Evolutionary conservation across 2,329 filamentous ascomycete species (phyloP), one percentile per base, ranked within the genome.

Genomic region (Penicillium italicum): DNA sequence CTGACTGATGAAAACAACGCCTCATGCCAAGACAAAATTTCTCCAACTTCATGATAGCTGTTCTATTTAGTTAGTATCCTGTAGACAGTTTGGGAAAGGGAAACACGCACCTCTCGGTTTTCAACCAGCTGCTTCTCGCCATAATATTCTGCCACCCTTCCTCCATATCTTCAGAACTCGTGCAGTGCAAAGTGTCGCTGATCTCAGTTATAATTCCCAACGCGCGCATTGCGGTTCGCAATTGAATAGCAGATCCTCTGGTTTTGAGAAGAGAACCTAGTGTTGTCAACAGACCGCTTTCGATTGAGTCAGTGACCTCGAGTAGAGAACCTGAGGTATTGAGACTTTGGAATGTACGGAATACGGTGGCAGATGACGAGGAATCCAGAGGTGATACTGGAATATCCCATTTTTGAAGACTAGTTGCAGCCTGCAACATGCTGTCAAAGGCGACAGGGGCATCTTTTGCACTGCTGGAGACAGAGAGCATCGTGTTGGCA

Each of bases 391-490:
- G 77, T 0, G 91, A 89, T 0, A 86, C 85, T 14, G 90, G 89
- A 20, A 97, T 80, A 69, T 97, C 92, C 94, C 94, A 99, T 66
- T 93, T 88, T 63, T 94, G 91, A 16, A 97, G 79, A 61, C 88
- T 88, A 57, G 90, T 84, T 20, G 92, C 91, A 6, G 90, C 90
- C 50, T 85, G 83, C 60, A 96, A 88, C 50, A 90, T 90, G 58
- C 82, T 88, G 44, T 91, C 87, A 8, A 89, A 77, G 0, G 84
- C 84, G 8, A 80, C 75, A 2, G 67, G 61, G 8, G 59, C 58
- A 30, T 69, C 67, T 5, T 82, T 78, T 4, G 82, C 82, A 28
- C 78, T 80, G 34, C 84, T 82, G 10, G 82, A 74, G 22, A 79
- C 82, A 53, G 87, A 82, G 55, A 91, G 85, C 24, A 97, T 78